Conservation (phyloP, 148 eudicot genomes). For the Fagopyrum tataricum region DNA sequence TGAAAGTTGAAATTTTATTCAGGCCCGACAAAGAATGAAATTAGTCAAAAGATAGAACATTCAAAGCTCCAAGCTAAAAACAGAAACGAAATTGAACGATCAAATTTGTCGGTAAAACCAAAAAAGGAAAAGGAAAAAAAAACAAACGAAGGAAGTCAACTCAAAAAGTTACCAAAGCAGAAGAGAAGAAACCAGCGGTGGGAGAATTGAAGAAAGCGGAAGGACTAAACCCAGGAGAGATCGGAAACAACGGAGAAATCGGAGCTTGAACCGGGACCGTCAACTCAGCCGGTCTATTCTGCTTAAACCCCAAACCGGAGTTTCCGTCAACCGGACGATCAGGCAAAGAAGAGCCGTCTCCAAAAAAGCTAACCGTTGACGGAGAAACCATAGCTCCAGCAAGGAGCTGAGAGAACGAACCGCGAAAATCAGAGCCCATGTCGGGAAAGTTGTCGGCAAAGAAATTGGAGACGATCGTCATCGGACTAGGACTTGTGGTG, state of each 20-base stretch:
- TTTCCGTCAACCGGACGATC: conserved; percentile 12
- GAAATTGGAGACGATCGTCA: conserved; percentile 53
- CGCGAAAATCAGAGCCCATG: conserved; percentile 23
- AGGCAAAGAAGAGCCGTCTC: neutral
- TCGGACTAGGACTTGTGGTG: conserved; percentile 46
- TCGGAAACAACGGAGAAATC: conserved; percentile 40
- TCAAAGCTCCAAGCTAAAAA: neutral
- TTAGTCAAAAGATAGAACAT: neutral
- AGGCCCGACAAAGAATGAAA: neutral
- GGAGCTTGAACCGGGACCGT: conserved; percentile 22
- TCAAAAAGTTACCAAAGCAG: conserved; percentile 38
- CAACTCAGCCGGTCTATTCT: conserved; percentile 49
- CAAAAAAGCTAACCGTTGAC: conserved; percentile 9
- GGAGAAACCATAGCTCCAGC: conserved; percentile 58
- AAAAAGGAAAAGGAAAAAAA: neutral
- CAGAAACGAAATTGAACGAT: neutral
- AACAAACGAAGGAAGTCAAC: neutral
- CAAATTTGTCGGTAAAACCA: neutral
- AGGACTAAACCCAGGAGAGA: conserved; percentile 80
- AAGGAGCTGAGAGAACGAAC: conserved; percentile 78
- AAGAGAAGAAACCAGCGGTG: conserved; percentile 55
- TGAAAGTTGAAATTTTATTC: neutral
- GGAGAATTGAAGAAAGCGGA: conserved; percentile 68
- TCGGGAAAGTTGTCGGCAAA: conserved; percentile 44
- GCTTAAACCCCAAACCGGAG: conserved; percentile 40